Evolutionary conservation across 345 rosid genomes (phyloP), one percentile per base, ranked within the genome.

Genomic region (Carallia pectinifolia): DNA sequence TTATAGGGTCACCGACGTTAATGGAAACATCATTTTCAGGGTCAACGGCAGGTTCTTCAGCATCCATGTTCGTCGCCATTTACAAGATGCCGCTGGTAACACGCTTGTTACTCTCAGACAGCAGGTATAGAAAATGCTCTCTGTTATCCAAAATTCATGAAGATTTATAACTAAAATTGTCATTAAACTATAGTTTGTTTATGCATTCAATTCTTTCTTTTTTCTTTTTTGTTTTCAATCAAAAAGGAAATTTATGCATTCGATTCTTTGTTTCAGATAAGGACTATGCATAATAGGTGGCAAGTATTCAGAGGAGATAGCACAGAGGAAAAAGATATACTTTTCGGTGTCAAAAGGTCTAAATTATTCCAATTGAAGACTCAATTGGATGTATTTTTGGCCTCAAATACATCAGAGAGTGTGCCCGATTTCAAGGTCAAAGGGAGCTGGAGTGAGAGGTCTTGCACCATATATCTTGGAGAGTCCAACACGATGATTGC

Each of bases 281-380:
- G 52, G 53, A 36, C 82, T 30, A 61, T 70, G 67, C 89, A 85
- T 61, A 68, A 67, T 36, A 81, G 83, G 68, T 87, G 88, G 88
- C 76, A 86, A 74, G 81, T 74, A 17, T 91, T 82, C 33, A 78
- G 87, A 37, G 94, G 94, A 63, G 85, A 82, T 0, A 87, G 90
- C 77, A 82, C 65, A 8, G 81, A 77, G 31, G 53, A 74, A 2
- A 71, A 69, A 5, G 88, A 89, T 80, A 62, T 87, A 52, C 60
- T 91, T 19, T 89, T 84, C 72, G 85, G 68, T 16, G 87, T 75
- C 7, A 86, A 80, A 70, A 83, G 58, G 68, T 76, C 86, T 0
- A 81, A 85, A 5, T 3, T 87, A 63, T 31, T 84, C 29, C 80
- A 87, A 33, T 4, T 73, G 0, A 82, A 62, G 83, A 79, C 86